Conservation (phyloP, 495 filamentous ascomycete species). For the Parathielavia appendiculata region DNA sequence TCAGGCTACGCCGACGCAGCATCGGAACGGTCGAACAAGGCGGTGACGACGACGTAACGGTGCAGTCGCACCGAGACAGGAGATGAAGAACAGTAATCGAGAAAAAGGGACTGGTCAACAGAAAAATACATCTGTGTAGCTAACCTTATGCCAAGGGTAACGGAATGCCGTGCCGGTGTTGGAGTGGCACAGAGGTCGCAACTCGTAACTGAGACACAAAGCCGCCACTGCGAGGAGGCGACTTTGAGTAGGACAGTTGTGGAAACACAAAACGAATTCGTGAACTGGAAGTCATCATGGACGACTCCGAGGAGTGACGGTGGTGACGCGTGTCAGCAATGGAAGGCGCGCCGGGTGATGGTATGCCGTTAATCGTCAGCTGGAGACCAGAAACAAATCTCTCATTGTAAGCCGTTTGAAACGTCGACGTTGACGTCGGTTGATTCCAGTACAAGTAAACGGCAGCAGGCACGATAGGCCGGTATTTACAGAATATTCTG, state of each 20-base stretch:
- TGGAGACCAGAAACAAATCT: background rate
- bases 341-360: background rate
- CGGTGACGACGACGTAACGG: background rate
- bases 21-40: constrained; percentile 29
- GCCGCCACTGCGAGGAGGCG: background rate
- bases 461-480: background rate
- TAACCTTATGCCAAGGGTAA: constrained; percentile 23
- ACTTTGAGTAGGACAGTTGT: background rate
- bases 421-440: background rate
- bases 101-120: constrained; percentile 11
- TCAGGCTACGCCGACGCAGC: constrained; percentile 43
- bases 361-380: background rate
- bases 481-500: no score
- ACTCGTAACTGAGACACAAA: background rate
- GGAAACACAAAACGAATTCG: background rate
- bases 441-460: background rate
- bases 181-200: constrained; percentile 11
- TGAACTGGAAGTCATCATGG: background rate
- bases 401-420: background rate
- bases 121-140: constrained; percentile 21
- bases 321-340: background rate
- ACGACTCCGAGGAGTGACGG: background rate
- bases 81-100: constrained; percentile 1
- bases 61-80: constrained; percentile 6
- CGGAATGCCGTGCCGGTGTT: constrained; percentile 13